Base-by-base conservation (phyloP, 768 basidiomycete genomes). In the Boletus insuetus region DNA sequence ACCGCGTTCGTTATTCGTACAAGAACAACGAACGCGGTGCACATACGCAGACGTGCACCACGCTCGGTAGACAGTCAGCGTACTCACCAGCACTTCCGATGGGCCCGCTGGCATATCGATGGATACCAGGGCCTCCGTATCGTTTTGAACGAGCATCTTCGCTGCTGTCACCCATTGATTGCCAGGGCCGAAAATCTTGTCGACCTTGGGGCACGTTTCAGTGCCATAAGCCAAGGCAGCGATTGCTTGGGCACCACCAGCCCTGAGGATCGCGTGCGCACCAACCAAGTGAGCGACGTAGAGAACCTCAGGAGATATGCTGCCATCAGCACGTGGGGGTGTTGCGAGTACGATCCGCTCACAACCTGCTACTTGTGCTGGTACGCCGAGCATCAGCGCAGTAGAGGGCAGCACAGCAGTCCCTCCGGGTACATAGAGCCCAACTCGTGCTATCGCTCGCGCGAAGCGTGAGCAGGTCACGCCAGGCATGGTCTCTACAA, bases 91-190 rank as follows among this genome's bases (percentile, higher is more conserved):
- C 22, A 99, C 96, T 73, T 99, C 97, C 4, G 91, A 94, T 29
- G 97, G 97, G 8, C 97, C 97, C 34, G 97, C 97, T 46, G 97
- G 97, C 93, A 99, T 98, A 72, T 99, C 97, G 64, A 98, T 99
- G 16, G 92, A 90, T 8, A 98, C 94, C 58, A 95, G 73, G 10
- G 97, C 96, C 64, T 95, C 91, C 13, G 95, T 95, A 68, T 99
- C 97, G 72, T 98, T 99, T 69, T 98, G 95, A 24, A 99, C 96
- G 51, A 96, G 74, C 97, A 99, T 98, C 77, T 99, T 99, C 49
- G 96, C 97, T 2, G 97, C 97, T 2, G 96, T 99, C 22, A 99
- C 97, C 94, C 95, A 99, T 71, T 98, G 97, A 69, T 99, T 99
- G 24, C 97, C 97, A 7, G 97, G 97, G 10, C 97, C 97, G 67